Evolutionary conservation across 768 basidiomycete genomes (phyloP).

Genomic region (Clitopilus hobsonii): DNA sequence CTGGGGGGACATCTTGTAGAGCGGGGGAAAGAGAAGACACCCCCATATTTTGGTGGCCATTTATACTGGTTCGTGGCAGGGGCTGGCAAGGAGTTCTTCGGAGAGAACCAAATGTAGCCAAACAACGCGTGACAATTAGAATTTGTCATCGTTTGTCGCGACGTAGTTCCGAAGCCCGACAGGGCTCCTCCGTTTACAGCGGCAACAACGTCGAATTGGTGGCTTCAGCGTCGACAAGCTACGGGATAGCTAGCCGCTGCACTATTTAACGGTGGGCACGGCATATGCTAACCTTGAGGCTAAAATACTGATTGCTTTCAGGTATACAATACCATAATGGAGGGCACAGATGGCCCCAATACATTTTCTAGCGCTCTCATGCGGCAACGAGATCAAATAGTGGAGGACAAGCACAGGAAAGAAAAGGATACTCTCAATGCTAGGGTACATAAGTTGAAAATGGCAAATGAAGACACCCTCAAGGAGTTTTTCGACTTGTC

Average conservation of each 20-base stretch:
- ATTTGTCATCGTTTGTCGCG: not conserved
- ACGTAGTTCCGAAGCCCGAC: not conserved
- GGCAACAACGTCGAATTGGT: too few species aligned
- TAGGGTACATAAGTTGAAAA: slow-evolving; percentile 25
- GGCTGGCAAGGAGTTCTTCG: not conserved
- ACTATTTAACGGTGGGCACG: too few species aligned
- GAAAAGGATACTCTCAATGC: slow-evolving; percentile 24
- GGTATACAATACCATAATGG: not conserved
- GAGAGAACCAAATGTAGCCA: not conserved
- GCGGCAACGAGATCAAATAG: slow-evolving; percentile 30
- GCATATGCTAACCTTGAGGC: not conserved
- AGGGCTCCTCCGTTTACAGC: not conserved
- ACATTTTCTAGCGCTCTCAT: slow-evolving; percentile 27
- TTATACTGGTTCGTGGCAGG: not conserved
- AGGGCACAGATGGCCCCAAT: not conserved
- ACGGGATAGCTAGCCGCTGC: too few species aligned
- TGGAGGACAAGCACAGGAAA: slow-evolving; percentile 28
- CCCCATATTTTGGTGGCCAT: too few species aligned
- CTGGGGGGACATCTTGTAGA: not conserved
- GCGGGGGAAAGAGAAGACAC: too few species aligned
- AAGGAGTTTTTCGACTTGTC: slow-evolving; percentile 33
- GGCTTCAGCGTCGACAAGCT: too few species aligned
- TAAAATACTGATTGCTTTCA: not conserved
- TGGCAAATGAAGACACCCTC: slow-evolving; percentile 27
- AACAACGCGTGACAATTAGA: not conserved